phyloP scores from a whole-genome alignment of 345 rosid species.

The Hypericum perforatum region DNA sequence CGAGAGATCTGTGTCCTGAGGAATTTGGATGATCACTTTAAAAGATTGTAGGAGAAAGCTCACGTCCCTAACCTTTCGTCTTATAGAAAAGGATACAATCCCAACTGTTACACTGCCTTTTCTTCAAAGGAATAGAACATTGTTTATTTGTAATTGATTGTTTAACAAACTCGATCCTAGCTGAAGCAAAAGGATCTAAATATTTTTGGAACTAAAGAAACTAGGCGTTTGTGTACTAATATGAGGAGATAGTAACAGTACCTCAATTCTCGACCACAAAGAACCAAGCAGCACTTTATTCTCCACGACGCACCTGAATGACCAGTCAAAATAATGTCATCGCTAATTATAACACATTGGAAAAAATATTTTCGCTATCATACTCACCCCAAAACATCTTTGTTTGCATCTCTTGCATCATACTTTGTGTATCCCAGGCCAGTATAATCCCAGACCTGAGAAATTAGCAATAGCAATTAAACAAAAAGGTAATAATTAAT shows the following conservation, averaged over 20 bases:
- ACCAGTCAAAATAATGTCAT: constrained; percentile 15
- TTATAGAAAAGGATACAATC: no score
- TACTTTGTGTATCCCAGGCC: constrained; percentile 83
- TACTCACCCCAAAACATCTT: constrained; percentile 68
- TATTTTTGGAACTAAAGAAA: no score
- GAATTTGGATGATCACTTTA: neutral
- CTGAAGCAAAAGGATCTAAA: no score
- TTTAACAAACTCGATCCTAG: no score
- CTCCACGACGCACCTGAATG: constrained; percentile 86
- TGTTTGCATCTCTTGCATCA: constrained; percentile 64
- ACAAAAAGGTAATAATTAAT: no score
- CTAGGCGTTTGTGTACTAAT: no score
- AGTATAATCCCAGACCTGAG: constrained; percentile 94
- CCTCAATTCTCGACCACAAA: constrained; percentile 62
- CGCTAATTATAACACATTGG: constrained; percentile 5
- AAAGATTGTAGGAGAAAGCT: neutral
- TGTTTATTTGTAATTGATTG: no score
- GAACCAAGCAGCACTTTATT: constrained; percentile 86
- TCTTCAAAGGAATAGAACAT: no score
- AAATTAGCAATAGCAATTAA: constrained; percentile 9
- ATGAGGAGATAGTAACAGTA: constrained; percentile 20
- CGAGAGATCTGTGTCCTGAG: constrained; percentile 55
- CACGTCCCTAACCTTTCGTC: no score
- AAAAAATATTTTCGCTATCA: neutral
- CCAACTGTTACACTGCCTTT: no score